Evolutionary conservation across 2,329 filamentous ascomycete genomes (phyloP).

Genomic region (Bertia moriformis): DNA sequence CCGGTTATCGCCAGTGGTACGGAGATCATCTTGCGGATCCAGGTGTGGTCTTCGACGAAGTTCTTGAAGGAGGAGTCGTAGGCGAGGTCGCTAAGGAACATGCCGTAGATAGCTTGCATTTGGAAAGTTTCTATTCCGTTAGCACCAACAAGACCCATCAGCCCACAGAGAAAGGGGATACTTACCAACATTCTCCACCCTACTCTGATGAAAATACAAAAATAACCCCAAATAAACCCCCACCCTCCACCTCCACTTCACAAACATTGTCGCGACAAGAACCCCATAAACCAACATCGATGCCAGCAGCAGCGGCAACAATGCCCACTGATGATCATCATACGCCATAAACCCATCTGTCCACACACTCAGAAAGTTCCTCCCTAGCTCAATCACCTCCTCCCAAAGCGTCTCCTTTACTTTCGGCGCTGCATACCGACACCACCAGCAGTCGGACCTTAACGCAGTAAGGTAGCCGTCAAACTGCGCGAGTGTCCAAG

Average conservation of each 20-base stretch:
- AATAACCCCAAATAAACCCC: conserved; percentile 27
- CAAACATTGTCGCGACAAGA: conserved; percentile 27
- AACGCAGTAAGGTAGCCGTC: conserved; percentile 24
- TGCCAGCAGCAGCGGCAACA: conserved; percentile 29
- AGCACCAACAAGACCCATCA: conserved; percentile 5
- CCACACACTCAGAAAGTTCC: conserved; percentile 30
- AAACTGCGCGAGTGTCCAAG: conserved; percentile 34
- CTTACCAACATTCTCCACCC: conserved; percentile 14
- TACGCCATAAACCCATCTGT: conserved; percentile 32
- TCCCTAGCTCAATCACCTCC: conserved; percentile 26
- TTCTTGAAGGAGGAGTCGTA: conserved; percentile 31
- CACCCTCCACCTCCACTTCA: conserved; percentile 30
- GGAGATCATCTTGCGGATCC: conserved; percentile 25
- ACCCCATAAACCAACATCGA: conserved; percentile 33
- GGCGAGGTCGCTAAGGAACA: conserved; percentile 44
- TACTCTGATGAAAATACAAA: conserved; percentile 29
- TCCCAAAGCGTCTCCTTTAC: conserved; percentile 23
- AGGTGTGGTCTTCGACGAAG: conserved; percentile 28
- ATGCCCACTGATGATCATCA: conserved; percentile 39
- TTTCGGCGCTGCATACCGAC: conserved; percentile 29
- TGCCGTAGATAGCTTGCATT: conserved; percentile 46
- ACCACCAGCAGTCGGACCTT: conserved; percentile 32
- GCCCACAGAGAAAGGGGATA: no score
- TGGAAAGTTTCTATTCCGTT: conserved; percentile 27
- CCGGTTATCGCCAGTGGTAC: conserved; percentile 22